Conservation (phyloP, 2,329 filamentous ascomycete species). For the Thielaviopsis euricoi region DNA sequence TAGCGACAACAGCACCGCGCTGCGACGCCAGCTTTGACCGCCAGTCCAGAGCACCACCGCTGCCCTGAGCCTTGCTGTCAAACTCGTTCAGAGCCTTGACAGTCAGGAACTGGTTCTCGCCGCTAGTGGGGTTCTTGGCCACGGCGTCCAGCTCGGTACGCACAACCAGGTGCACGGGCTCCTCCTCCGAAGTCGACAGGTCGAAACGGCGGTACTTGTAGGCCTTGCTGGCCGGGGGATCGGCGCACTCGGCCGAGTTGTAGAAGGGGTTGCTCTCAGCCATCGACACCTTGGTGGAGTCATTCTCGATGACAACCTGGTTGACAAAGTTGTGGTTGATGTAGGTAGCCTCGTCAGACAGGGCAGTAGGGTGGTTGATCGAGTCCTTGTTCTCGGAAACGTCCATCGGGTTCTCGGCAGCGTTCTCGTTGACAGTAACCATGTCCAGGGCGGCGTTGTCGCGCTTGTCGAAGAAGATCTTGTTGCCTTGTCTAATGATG, state of each 20-base stretch:
- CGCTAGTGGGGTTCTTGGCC: conserved; percentile 82
- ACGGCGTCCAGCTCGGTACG: conserved; percentile 91
- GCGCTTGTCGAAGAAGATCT: conserved; percentile 98
- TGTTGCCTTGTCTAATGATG: conserved; percentile 81
- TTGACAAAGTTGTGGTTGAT: conserved; percentile 99
- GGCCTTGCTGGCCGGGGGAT: conserved; percentile 84
- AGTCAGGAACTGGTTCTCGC: conserved; percentile 79
- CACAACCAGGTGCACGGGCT: conserved; percentile 83
- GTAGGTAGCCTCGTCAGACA: conserved; percentile 94
- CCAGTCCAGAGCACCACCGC: conserved; percentile 92
- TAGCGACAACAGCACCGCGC: conserved; percentile 91
- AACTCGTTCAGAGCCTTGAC: conserved; percentile 98
- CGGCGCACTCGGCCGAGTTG: conserved; percentile 80
- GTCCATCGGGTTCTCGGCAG: conserved; percentile 84
- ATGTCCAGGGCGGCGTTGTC: conserved; percentile 89
- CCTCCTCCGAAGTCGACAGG: conserved; percentile 83
- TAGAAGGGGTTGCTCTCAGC: conserved; percentile 91
- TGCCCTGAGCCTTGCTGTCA: conserved; percentile 91
- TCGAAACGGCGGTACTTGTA: conserved; percentile 99
- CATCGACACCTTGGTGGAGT: conserved; percentile 67
- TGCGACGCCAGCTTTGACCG: conserved; percentile 84
- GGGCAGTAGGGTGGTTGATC: conserved; percentile 83
- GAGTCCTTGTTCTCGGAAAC: conserved; percentile 82
- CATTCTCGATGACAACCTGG: conserved; percentile 78
- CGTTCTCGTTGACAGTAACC: conserved; percentile 98